phyloP scores from a whole-genome alignment of 2,329 filamentous ascomycete species.

The Pleochaeta shiraiana region DNA sequence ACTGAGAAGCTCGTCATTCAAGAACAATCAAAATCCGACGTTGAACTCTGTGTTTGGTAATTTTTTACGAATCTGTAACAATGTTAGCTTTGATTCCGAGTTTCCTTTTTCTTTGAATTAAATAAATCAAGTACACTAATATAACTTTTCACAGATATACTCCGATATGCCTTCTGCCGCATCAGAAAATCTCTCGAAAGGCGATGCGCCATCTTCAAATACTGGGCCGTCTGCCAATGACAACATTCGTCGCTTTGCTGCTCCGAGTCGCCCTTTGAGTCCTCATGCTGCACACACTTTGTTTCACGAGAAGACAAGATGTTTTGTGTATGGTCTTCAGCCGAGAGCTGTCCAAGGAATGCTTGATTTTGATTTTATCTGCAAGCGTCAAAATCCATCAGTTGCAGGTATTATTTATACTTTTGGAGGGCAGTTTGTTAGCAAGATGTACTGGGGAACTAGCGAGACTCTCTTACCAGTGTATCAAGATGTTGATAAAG shows the following conservation, averaged over 20 bases:
- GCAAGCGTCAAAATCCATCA: slow-evolving; percentile 91
- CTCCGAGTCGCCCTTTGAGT: slow-evolving; percentile 79
- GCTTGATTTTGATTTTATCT: slow-evolving; percentile 99
- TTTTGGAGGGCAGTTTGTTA: slow-evolving; percentile 98
- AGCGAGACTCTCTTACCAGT: slow-evolving; percentile 97
- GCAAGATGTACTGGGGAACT: slow-evolving; percentile 99
- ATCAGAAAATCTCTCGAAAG: slow-evolving; percentile 9
- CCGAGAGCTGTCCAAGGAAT: slow-evolving; percentile 79
- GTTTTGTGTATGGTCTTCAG: slow-evolving; percentile 98
- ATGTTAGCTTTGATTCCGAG: too few relatives aligned
- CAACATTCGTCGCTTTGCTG: slow-evolving; percentile 92
- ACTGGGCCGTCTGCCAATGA: slow-evolving; percentile 49
- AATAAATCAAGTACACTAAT: too few relatives aligned
- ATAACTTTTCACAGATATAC: too few relatives aligned
- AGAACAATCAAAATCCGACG: too few relatives aligned
- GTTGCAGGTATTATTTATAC: slow-evolving; percentile 99
- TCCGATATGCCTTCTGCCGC: too few relatives aligned
- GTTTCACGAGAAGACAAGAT: slow-evolving; percentile 99
- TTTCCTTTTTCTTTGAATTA: too few relatives aligned
- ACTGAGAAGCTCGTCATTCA: too few relatives aligned
- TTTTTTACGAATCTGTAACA: too few relatives aligned
- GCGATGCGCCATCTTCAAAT: slow-evolving; percentile 22
- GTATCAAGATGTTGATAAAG: slow-evolving; percentile 87
- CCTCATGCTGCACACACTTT: slow-evolving; percentile 74
- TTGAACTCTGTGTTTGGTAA: too few relatives aligned